These are phyloP conservation scores for Magnaporthiopsis poae DNA, from an alignment of 2,329 filamentous ascomycete genomes.

Conservation along the genomic window DNA sequence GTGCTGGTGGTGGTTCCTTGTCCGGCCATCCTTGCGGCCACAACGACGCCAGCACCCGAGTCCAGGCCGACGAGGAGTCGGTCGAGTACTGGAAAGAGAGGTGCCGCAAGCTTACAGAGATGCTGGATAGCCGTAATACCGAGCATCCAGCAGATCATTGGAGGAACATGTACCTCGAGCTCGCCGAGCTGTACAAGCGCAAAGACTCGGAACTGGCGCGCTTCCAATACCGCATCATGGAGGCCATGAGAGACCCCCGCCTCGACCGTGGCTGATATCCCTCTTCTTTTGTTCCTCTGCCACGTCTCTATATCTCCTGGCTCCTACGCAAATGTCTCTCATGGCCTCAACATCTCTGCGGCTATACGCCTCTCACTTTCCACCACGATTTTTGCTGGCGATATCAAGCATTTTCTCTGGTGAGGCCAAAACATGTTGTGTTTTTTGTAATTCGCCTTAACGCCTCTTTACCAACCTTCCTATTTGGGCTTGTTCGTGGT, in stretches of 20 bases:
- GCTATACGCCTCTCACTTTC: no score
- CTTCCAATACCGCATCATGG: slow-evolving; percentile 34
- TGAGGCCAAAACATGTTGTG: neutral
- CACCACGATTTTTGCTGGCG: no score
- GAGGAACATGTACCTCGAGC: slow-evolving; percentile 44
- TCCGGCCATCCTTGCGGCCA: slow-evolving; percentile 9
- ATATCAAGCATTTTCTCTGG: neutral
- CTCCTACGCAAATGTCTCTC: neutral
- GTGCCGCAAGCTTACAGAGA: slow-evolving; percentile 48
- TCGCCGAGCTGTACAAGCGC: slow-evolving; percentile 50
- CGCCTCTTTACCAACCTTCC: neutral
- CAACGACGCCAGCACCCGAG: slow-evolving; percentile 1
- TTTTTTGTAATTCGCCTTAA: neutral
- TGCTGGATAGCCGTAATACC: slow-evolving; percentile 48
- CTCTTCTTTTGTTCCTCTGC: neutral
- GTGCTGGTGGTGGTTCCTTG: neutral
- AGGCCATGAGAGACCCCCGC: slow-evolving; percentile 20
- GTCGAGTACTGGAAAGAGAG: slow-evolving; percentile 40
- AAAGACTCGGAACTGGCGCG: slow-evolving; percentile 43
- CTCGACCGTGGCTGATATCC: neutral
- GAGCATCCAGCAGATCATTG: slow-evolving; percentile 31
- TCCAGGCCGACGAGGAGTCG: slow-evolving; percentile 16
- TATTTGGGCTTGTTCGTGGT: neutral
- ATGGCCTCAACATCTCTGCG: no score
- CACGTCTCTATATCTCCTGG: neutral